phyloP scores from a whole-genome alignment of 2,329 filamentous ascomycete genomes.

The Paracoccidioides brasiliensis region DNA sequence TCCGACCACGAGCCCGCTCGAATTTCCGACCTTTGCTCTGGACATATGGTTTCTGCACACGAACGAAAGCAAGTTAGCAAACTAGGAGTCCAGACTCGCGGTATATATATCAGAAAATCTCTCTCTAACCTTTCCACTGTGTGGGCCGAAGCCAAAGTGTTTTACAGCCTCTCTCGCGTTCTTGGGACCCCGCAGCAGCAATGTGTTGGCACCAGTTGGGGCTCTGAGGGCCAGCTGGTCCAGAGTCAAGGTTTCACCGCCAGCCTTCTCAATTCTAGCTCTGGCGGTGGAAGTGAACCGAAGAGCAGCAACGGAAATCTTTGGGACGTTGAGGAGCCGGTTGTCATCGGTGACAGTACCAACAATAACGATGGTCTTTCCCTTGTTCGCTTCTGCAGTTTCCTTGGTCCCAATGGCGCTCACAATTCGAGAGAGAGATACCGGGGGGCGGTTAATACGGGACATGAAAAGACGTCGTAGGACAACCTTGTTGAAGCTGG shows the following conservation, averaged over 20 bases:
- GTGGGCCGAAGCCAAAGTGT: constrained; percentile 97
- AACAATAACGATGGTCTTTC: constrained; percentile 82
- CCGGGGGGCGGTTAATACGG: constrained; percentile 91
- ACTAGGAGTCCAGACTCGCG: background rate
- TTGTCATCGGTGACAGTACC: constrained; percentile 97
- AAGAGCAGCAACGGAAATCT: constrained; percentile 85
- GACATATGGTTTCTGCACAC: constrained; percentile 75
- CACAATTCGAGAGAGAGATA: constrained; percentile 85
- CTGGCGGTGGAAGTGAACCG: constrained; percentile 94
- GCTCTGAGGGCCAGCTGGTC: constrained; percentile 94
- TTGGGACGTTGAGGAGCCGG: constrained; percentile 79
- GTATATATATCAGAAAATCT: constrained; percentile 8
- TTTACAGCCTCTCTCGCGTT: constrained; percentile 95
- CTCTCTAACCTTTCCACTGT: constrained; percentile 80
- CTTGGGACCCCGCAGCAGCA: constrained; percentile 96
- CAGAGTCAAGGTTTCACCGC: constrained; percentile 88
- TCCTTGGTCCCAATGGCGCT: constrained; percentile 39
- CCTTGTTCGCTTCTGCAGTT: constrained; percentile 43
- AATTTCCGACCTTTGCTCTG: constrained; percentile 99
- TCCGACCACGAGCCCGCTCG: constrained; percentile 96
- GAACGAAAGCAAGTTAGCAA: constrained; percentile 1
- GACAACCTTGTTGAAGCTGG: constrained; percentile 97
- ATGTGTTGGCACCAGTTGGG: constrained; percentile 91
- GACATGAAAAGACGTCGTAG: constrained; percentile 97
- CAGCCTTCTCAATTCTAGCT: constrained; percentile 82